These are phyloP conservation scores for Closterium sp. DNA, from an alignment of 139 green algal species.

Conservation along the genomic window DNA sequence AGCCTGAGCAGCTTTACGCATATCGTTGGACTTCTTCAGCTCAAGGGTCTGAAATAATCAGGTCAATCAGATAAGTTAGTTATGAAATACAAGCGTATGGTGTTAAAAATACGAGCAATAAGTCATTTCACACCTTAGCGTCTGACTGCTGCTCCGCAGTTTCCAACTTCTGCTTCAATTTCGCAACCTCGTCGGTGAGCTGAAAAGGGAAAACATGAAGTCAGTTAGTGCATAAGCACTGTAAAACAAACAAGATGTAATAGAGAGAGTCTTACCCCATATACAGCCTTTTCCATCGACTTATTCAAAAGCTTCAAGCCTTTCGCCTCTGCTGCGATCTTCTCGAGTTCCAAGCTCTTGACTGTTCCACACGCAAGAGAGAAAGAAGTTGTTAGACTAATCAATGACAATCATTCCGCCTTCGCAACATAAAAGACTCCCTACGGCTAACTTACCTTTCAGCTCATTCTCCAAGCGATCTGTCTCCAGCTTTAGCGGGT, in stretches of 20 bases:
- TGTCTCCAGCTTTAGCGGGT: slow-evolving; percentile 21
- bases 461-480: slow-evolving; percentile 31
- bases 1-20: slow-evolving; percentile 8
- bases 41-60: slow-evolving; percentile 22
- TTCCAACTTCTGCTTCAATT: slow-evolving; percentile 10
- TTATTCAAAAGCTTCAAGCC: slow-evolving; percentile 1
- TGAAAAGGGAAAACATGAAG: background rate
- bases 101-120: background rate
- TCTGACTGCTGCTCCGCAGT: slow-evolving; percentile 18
- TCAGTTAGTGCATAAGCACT: background rate
- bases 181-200: slow-evolving; percentile 20
- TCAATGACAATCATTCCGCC: background rate
- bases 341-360: slow-evolving; percentile 16
- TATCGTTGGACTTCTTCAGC: slow-evolving; percentile 30
- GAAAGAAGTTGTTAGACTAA: background rate
- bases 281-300: slow-evolving; percentile 21
- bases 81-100: background rate
- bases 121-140: slow-evolving; percentile 17
- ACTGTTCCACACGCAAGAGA: slow-evolving; percentile 1
- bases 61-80: background rate
- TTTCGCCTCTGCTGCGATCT: slow-evolving; percentile 23
- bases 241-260: background rate
- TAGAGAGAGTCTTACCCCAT: background rate
- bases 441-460: slow-evolving; percentile 10
- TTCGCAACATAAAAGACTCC: background rate